Evolutionary conservation across 441 rosid genomes (phyloP).

Genomic region (Populus tomentosa): DNA sequence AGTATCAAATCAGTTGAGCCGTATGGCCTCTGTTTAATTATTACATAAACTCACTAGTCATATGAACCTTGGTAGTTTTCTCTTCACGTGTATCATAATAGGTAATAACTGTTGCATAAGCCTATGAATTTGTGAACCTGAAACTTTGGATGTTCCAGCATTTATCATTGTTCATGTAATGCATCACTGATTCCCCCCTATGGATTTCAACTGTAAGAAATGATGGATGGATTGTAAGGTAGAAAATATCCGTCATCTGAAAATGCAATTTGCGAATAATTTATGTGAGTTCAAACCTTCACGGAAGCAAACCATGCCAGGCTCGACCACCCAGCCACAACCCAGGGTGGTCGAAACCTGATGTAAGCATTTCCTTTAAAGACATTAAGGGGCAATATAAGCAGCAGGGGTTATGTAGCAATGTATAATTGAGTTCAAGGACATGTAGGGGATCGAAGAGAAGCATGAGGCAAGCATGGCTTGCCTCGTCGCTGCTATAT

Average conservation of each 20-base stretch:
- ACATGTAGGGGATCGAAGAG: too few species aligned
- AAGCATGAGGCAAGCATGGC: too few species aligned
- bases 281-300: too few species aligned
- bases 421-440: too few species aligned
- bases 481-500: too few species aligned
- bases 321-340: too few species aligned
- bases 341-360: too few species aligned
- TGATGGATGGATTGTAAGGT: not conserved
- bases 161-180: not conserved
- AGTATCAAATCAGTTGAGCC: constrained; percentile 40
- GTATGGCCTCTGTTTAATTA: not conserved
- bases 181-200: not conserved
- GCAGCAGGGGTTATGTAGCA: too few species aligned
- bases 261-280: too few species aligned
- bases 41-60: not conserved
- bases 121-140: not conserved
- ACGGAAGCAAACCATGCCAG: too few species aligned
- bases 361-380: too few species aligned
- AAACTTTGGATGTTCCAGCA: not conserved
- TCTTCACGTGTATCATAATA: constrained; percentile 15
- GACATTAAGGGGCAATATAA: too few species aligned
- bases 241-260: not conserved
- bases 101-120: not conserved
- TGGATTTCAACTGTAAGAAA: not conserved
- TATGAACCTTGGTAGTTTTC: not conserved